phyloP scores from a whole-genome alignment of 768 basidiomycete genomes.

The Boletus pseudo-olivaceus region DNA sequence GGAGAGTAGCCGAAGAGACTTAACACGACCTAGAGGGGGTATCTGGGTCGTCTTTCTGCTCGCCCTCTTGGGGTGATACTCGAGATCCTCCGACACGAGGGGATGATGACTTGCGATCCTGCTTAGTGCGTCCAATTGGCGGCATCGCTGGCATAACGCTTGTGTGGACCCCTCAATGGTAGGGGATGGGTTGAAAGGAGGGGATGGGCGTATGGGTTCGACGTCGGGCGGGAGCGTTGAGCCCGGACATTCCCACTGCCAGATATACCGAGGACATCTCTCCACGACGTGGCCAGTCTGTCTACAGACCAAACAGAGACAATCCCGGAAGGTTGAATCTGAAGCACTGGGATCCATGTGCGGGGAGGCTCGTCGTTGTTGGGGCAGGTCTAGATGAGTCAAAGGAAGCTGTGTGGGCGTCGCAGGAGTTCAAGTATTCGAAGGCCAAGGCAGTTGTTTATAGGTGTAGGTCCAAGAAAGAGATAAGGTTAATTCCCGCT shows the following conservation, averaged over 20 bases:
- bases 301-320: conserved; percentile 11
- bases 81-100: background rate
- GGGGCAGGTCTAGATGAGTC: too few relatives aligned
- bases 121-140: background rate
- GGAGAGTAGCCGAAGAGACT: conserved; percentile 4
- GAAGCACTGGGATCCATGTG: background rate
- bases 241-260: background rate
- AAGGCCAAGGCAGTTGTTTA: too few relatives aligned
- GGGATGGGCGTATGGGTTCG: background rate
- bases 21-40: background rate
- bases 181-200: background rate
- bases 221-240: background rate
- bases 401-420: background rate
- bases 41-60: conserved; percentile 2
- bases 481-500: too few relatives aligned
- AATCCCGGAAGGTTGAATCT: background rate
- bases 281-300: conserved; percentile 5
- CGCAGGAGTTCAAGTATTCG: background rate
- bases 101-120: background rate
- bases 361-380: background rate
- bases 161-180: background rate
- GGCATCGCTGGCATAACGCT: conserved; percentile 2
- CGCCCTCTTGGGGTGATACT: background rate
- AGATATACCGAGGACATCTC: background rate
- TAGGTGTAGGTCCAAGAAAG: too few relatives aligned